These are phyloP conservation scores for Macadamia tetraphylla DNA, from an alignment of 164 flowering plant genomes.

Conservation along the genomic window DNA sequence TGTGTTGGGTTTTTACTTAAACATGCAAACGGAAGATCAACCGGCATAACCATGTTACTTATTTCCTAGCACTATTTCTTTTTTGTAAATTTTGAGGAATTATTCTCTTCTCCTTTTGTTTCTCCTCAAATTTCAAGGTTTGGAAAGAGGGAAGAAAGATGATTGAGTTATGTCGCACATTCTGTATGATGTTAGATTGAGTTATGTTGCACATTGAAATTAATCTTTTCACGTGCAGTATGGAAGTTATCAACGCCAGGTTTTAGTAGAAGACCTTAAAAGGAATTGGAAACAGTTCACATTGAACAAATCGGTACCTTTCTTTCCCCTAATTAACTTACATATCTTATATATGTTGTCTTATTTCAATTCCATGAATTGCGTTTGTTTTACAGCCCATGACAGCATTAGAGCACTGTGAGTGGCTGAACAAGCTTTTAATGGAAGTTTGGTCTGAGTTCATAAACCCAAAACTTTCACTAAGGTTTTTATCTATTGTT, in stretches of 20 bases:
- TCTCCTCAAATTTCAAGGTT: background rate
- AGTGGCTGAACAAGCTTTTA: constrained; percentile 84
- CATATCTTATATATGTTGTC: no score
- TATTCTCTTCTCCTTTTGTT: background rate
- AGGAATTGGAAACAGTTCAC: constrained; percentile 71
- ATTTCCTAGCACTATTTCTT: background rate
- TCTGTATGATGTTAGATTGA: background rate
- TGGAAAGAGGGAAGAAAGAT: background rate
- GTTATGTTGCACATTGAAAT: background rate
- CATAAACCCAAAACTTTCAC: constrained; percentile 65
- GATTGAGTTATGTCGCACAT: background rate
- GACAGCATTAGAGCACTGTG: constrained; percentile 89
- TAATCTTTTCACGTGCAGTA: constrained; percentile 45
- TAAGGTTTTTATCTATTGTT: constrained; percentile 59
- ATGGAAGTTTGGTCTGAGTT: constrained; percentile 72
- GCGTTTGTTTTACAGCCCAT: constrained; percentile 40
- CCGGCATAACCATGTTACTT: background rate
- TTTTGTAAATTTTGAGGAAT: background rate
- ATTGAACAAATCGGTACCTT: constrained; percentile 46
- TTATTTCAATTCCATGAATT: background rate
- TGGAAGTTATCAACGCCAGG: constrained; percentile 51
- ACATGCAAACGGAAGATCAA: background rate
- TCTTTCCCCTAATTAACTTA: background rate
- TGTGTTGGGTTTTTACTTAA: no score
- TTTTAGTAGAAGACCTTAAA: constrained; percentile 72